These are phyloP conservation scores for Neonothopanus nambi DNA, from an alignment of 1,284 basidiomycete species.

Conservation along the genomic window DNA sequence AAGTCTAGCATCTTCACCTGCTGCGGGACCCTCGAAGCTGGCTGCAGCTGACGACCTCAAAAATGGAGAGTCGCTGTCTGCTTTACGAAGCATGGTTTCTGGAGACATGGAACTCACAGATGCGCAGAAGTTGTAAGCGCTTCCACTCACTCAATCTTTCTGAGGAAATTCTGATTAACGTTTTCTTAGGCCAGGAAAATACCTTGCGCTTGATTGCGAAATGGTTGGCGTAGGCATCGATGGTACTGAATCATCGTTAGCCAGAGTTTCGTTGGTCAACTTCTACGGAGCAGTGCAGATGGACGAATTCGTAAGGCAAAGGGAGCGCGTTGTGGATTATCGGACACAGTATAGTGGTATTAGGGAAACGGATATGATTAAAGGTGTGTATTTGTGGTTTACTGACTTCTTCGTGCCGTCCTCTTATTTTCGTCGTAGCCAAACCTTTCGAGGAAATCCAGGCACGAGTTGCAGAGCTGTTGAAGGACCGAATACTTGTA, in stretches of 20 bases:
- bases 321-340: conserved; percentile 92
- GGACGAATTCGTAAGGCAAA: conserved; percentile 87
- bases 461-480: conserved; percentile 73
- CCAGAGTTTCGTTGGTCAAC: conserved; percentile 92
- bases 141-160: background rate
- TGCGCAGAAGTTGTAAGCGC: conserved; percentile 47
- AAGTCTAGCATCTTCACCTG: background rate
- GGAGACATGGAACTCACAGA: conserved; percentile 44
- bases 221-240: conserved; percentile 94
- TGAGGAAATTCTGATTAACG: background rate
- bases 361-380: conserved; percentile 71
- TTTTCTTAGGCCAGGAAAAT: conserved; percentile 67
- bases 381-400: conserved; percentile 45
- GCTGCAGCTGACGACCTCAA: conserved; percentile 22
- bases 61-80: conserved; percentile 49
- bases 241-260: conserved; percentile 81
- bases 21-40: background rate
- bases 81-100: conserved; percentile 52
- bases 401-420: background rate
- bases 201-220: conserved; percentile 90
- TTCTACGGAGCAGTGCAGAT: conserved; percentile 81
- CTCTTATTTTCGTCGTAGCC: conserved; percentile 42
- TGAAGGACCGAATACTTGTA: conserved; percentile 84
- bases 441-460: conserved; percentile 83
- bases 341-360: conserved; percentile 92